phyloP scores from a whole-genome alignment of 2,329 filamentous ascomycete species.

The Pestalotiopsis sp. region DNA sequence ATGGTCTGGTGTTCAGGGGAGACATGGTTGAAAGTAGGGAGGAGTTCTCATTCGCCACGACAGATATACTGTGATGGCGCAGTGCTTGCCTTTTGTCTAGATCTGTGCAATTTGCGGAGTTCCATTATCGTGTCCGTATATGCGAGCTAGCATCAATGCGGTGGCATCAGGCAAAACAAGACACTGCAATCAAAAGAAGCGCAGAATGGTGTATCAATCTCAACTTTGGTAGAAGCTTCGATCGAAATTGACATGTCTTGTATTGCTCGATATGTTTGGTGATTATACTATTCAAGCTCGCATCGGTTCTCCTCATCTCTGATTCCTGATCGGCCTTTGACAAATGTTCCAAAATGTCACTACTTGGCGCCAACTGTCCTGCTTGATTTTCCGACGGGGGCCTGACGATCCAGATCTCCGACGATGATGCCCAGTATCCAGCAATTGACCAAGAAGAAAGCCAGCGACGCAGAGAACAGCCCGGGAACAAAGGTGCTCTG shows the following conservation, averaged over 20 bases:
- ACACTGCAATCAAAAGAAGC: background rate
- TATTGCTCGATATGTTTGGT: background rate
- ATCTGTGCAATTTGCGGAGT: background rate
- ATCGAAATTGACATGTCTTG: background rate
- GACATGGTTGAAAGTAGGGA: background rate
- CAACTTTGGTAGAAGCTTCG: background rate
- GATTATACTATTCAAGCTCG: background rate
- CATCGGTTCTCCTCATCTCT: background rate
- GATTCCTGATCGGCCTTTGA: background rate
- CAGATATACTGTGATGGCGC: background rate
- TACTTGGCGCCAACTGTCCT: background rate
- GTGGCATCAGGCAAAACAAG: background rate
- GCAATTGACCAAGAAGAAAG: slow-evolving; percentile 83
- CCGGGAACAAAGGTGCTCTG: slow-evolving; percentile 82
- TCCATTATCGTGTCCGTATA: background rate
- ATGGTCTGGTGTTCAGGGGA: slow-evolving; percentile 6
- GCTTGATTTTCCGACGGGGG: background rate
- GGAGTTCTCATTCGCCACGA: background rate
- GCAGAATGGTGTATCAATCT: slow-evolving; percentile 1
- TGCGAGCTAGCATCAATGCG: background rate
- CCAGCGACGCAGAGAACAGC: slow-evolving; percentile 72
- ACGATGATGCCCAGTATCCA: slow-evolving; percentile 86
- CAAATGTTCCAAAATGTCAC: background rate
- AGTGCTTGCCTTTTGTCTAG: background rate
- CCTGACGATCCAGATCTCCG: slow-evolving; percentile 49